Conservation (phyloP, 179 eudicot species). For the Patellifolia procumbens region DNA sequence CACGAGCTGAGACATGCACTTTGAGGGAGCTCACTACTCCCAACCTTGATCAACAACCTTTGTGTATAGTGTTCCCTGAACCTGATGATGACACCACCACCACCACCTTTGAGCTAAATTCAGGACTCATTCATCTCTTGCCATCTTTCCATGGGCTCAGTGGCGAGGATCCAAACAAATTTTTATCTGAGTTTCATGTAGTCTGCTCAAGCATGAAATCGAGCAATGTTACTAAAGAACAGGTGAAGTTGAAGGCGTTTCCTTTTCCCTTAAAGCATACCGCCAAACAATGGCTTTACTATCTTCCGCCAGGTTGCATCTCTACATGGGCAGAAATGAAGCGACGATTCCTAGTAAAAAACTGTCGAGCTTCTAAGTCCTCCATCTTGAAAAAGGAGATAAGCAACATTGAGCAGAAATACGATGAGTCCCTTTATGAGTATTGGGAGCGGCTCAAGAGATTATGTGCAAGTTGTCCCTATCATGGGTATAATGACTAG, state of each 20-base stretch:
- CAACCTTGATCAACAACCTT: no score
- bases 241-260: constrained; percentile 11
- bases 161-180: no score
- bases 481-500: neutral
- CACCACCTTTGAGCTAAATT: no score
- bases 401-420: neutral
- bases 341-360: constrained; percentile 4
- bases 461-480: constrained; percentile 1
- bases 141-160: no score
- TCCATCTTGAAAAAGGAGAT: constrained; percentile 10
- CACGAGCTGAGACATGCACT: no score
- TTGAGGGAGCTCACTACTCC: no score
- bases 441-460: constrained; percentile 12
- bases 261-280: constrained; percentile 1
- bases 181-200: no score
- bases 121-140: no score
- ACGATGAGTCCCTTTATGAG: constrained; percentile 7
- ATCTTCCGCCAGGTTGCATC: constrained; percentile 6
- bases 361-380: neutral
- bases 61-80: no score
- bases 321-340: neutral
- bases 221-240: neutral
- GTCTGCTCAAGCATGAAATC: neutral
- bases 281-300: constrained; percentile 18
- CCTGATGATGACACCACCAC: no score